A percentile compares a stretch with the other conserved stretches of the same genome.
phyloP scores from a whole-genome alignment of 1,139 yeast species.

The Taphrina wiesneri region DNA sequence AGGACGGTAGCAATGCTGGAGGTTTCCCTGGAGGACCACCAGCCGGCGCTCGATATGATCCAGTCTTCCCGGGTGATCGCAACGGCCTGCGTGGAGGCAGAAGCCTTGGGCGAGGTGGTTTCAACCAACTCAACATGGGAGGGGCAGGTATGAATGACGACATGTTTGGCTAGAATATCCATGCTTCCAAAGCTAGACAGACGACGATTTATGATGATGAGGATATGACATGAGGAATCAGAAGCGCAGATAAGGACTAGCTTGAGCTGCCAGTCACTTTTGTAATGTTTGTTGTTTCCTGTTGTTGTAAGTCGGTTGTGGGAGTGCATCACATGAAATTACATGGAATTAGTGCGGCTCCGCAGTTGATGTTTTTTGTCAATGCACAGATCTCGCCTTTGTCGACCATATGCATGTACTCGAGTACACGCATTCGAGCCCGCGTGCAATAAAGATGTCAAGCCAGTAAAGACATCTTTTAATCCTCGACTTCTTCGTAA shows the following conservation, averaged over 20 bases:
- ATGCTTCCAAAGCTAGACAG: too few relatives aligned
- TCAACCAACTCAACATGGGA: neutral
- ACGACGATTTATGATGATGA: neutral
- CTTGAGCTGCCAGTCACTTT: too few relatives aligned
- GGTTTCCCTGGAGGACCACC: slow-evolving; percentile 24
- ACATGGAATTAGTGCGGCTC: too few relatives aligned
- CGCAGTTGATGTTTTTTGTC: neutral
- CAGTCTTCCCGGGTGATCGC: slow-evolving; percentile 36
- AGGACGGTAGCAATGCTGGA: slow-evolving; percentile 27
- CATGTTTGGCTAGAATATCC: neutral
- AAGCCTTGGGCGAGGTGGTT: slow-evolving; percentile 20
- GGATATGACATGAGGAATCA: neutral
- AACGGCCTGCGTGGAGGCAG: slow-evolving; percentile 24
- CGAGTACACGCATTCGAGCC: too few relatives aligned
- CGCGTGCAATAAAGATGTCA: too few relatives aligned
- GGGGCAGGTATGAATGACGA: neutral
- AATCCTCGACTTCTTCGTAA: too few relatives aligned
- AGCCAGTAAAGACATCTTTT: too few relatives aligned
- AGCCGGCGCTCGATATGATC: slow-evolving; percentile 37
- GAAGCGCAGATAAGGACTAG: neutral
- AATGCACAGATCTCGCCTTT: neutral
- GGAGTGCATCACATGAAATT: neutral
- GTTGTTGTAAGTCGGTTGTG: neutral
- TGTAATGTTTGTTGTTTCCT: too few relatives aligned
- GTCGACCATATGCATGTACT: too few relatives aligned